A percentile compares a stretch with the other conserved stretches of the same genome.
These are phyloP conservation scores for Heterobasidion annosum DNA, from an alignment of 1,284 basidiomycete species.

Conservation along the genomic window DNA sequence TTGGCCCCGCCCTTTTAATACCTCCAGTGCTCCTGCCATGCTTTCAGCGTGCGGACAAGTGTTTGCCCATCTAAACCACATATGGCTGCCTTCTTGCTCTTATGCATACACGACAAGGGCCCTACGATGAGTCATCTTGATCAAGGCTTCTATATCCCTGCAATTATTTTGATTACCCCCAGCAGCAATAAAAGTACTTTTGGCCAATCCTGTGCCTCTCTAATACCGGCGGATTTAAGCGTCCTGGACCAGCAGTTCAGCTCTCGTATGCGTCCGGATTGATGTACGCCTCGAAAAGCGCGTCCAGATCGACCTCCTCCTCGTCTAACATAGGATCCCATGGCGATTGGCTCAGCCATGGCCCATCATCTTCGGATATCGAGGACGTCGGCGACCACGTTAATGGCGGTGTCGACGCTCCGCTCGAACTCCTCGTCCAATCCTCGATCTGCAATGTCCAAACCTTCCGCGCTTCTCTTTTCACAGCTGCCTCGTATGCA, in stretches of 20 bases:
- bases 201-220: too few species aligned
- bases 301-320: neutral
- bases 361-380: neutral
- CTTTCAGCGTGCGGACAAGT: neutral
- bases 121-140: too few species aligned
- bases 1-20: neutral
- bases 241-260: conserved; percentile 1
- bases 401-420: neutral
- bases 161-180: too few species aligned
- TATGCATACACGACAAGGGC: too few species aligned
- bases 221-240: too few species aligned
- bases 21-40: neutral
- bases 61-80: neutral
- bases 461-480: neutral
- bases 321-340: neutral
- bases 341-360: neutral
- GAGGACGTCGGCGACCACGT: neutral
- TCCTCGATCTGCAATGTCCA: neutral
- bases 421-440: neutral
- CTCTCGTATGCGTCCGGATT: conserved; percentile 21
- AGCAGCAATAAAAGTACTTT: too few species aligned
- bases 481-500: neutral
- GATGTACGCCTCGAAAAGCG: conserved; percentile 28
- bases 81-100: neutral
- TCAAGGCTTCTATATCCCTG: too few species aligned